Base-by-base conservation (phyloP, 148 eudicot species). In the Spergularia bocconei region DNA sequence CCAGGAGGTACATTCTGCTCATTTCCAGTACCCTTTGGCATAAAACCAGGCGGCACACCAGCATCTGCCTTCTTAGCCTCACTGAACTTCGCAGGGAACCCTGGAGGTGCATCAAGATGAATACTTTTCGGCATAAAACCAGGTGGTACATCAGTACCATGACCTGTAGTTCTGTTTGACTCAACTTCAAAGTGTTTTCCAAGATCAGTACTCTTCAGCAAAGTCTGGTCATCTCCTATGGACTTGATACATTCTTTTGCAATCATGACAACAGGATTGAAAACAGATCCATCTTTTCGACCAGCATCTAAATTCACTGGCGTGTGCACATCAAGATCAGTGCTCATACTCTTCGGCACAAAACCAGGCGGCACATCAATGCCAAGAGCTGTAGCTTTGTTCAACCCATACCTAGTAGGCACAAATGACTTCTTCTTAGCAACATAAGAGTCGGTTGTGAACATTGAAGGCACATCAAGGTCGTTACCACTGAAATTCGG, bases 371-470 rank as follows among this genome's bases (percentile, higher is more conserved):
- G 70, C 55, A 41, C 44, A 44, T 69, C 71, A 74, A 23, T 17
- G 6, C 10, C 47, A 33, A 36, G 7, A 29, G 23, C 75, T 55
- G 33, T 52, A 39, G 8, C 11, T 9, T 2, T 48, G 5, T 58
- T 76, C 44, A 62, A 53, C 15, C 6, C 17, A 38, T 60, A 67
- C 6, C 48, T 63, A 52, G 52, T 68, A 67, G 68, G 73, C 74
- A 36, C 78, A 52, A 60, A 69, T 48, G 60, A 68, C 56, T 72
- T 63, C n/a, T 29, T 67, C 60, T 59, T 66, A 69, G 41, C 75
- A 71, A 47, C 19, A 67, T 2, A 14, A 10, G 69, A 6, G 50
- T 57, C 33, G 1, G 67, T 73, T 53, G 52, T 29, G 36, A 29
- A 29, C 4, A 3, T 29, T 29, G 2, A 29, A 29, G 36, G 36